Percentiles rank a stretch among this genome's conserved stretches.
Conservation (phyloP, 805 yeast genomes). For the Zygosaccharomyces gambellarensis region DNA sequence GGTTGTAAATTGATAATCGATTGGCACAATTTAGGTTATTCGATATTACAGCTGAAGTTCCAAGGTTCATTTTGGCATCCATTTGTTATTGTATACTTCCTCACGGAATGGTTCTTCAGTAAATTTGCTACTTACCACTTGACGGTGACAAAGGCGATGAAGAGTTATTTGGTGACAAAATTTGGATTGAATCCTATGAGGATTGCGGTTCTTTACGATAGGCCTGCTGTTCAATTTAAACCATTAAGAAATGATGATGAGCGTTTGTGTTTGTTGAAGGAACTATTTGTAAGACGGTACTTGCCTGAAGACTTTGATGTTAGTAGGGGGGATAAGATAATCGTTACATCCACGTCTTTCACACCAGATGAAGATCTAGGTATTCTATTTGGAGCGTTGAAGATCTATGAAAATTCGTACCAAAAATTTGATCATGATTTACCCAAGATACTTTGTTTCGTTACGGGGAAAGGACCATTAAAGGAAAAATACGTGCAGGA, state of each 20-base stretch:
- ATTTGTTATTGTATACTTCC: slow-evolving; percentile 52
- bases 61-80: slow-evolving; percentile 48
- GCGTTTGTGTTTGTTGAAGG: slow-evolving; percentile 16
- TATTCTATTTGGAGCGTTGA: slow-evolving; percentile 63
- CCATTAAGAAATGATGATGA: slow-evolving; percentile 40
- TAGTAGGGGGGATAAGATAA: slow-evolving; percentile 47
- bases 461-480: slow-evolving; percentile 97
- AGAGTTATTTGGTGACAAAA: slow-evolving; percentile 47
- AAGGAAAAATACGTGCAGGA: slow-evolving; percentile 46
- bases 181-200: slow-evolving; percentile 49
- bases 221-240: slow-evolving; percentile 68
- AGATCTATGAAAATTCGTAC: slow-evolving; percentile 45
- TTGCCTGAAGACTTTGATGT: slow-evolving; percentile 34
- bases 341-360: slow-evolving; percentile 86
- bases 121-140: slow-evolving; percentile 64
- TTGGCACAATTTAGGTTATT: slow-evolving; percentile 93
- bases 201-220: slow-evolving; percentile 70
- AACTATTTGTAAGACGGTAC: slow-evolving; percentile 36
- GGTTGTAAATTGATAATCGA: slow-evolving; percentile 70
- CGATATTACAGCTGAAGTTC: slow-evolving; percentile 68
- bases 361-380: slow-evolving; percentile 92
- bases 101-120: slow-evolving; percentile 62
- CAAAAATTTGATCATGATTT: slow-evolving; percentile 24
- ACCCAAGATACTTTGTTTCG: slow-evolving; percentile 58
- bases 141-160: slow-evolving; percentile 78